Evolutionary conservation across 306 rosid genomes (phyloP), one percentile per base, ranked within the genome.

Genomic region (Cicer pinnatifidum): DNA sequence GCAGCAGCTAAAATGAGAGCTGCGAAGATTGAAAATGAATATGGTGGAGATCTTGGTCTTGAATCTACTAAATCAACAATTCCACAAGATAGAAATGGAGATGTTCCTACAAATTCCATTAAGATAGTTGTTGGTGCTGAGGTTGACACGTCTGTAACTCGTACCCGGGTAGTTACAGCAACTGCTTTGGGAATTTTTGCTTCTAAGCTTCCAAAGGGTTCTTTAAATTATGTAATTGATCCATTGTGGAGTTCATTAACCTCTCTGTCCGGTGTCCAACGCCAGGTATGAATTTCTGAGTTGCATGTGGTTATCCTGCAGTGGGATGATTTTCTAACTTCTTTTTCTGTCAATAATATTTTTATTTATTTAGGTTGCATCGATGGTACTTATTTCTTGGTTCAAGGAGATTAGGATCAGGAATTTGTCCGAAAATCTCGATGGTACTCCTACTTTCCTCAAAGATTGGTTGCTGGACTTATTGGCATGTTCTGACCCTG

Each of bases 1-100:
- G 98, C 98, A 11, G 98, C 98, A 43, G 98, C 98, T 73, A 94
- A 94, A 88, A 91, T 91, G 95, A 94, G 97, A 86, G 96, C 97
- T 64, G 96, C 71, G 66, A 91, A 82, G 75, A 84, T 79, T 47
- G 98, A 89, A 88, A 85, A 85, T 77, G 98, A 94, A 72, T 81
- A 69, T 56, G 83, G 75, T 56, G 78, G 87, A 63, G 87, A 82
- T 73, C 20, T 85, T 60, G 85, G 87, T 61, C 69, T 87, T 80
- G 96, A 83, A 76, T 79, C 89, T 77, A 77, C 71, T 1, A 84
- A 75, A 69, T 91, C 65, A 73, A 56, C 81, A 80, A 70, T 80
- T 84, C 84, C 81, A 40, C 89, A 58, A 13, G 96, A 91, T 76
- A 91, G 85, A 79, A 81, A 81, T 84, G 96, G 92, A 56, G 97